Percentiles rank a stretch among this genome's conserved stretches.
Conservation (phyloP, 108 stramenopile genomes). For the Nitzschia putrida region DNA sequence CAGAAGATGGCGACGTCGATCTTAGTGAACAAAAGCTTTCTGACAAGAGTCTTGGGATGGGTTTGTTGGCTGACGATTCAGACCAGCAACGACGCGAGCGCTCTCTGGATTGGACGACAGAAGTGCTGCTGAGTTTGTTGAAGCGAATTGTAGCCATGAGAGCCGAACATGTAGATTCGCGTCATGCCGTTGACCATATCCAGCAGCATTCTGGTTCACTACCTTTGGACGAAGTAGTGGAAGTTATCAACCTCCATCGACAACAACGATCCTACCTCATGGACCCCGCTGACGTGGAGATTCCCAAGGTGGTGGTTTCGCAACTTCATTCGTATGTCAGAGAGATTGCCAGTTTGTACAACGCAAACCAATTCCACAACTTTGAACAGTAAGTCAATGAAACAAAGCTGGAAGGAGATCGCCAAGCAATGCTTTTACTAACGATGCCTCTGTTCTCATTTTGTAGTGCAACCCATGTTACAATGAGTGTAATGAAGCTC, state of each 20-base stretch:
- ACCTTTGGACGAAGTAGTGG: conserved; percentile 20
- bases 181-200: background rate
- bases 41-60: background rate
- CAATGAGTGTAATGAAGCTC: conserved; percentile 18
- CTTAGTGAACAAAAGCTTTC: background rate
- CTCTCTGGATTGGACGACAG: conserved; percentile 3
- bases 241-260: conserved; percentile 6
- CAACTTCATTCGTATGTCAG: conserved; percentile 18
- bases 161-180: background rate
- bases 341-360: conserved; percentile 22
- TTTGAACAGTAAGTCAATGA: conserved; percentile 23
- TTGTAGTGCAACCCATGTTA: conserved; percentile 7
- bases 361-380: conserved; percentile 24
- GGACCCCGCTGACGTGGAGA: background rate
- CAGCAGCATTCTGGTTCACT: background rate
- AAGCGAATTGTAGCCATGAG: conserved; percentile 11
- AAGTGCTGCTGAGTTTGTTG: background rate
- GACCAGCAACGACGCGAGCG: background rate
- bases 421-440: background rate
- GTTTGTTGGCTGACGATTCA: background rate
- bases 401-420: background rate
- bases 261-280: background rate
- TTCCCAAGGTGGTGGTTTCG: background rate
- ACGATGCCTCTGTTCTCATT: background rate
- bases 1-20: background rate